Percentiles rank a stretch among this genome's conserved stretches.
phyloP scores from a whole-genome alignment of 345 rosid species.

The Eucalyptus marginata region DNA sequence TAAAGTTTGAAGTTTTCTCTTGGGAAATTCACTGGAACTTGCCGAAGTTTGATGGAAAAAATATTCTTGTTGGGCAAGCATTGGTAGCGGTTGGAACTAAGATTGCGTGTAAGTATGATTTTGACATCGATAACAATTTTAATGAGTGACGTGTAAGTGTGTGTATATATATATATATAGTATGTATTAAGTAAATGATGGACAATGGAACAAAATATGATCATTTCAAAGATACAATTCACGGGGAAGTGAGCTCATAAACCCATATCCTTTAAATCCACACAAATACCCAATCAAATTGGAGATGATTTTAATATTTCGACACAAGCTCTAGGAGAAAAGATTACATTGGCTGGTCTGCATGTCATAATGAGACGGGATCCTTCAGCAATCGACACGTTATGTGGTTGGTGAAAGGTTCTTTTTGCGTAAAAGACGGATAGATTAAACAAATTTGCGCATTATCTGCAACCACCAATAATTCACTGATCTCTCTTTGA shows the following conservation, averaged over 20 bases:
- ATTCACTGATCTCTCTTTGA: not conserved
- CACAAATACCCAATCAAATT: too few species aligned
- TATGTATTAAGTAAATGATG: not conserved
- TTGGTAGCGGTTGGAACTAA: accelerated
- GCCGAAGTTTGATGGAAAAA: too few species aligned
- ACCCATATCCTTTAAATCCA: too few species aligned
- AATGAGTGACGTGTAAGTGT: not conserved
- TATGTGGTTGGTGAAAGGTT: too few species aligned
- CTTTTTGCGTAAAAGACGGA: not conserved
- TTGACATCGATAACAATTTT: not conserved
- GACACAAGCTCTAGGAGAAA: not conserved
- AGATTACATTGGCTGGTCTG: not conserved
- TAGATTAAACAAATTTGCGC: not conserved
- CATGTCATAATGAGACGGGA: not conserved
- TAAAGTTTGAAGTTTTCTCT: too few species aligned
- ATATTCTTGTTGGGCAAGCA: not conserved
- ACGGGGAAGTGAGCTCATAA: too few species aligned
- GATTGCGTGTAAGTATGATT: too few species aligned
- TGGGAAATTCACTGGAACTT: too few species aligned
- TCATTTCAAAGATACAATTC: too few species aligned
- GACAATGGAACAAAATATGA: not conserved
- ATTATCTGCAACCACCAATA: not conserved
- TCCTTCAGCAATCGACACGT: not conserved
- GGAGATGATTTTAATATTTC: not conserved
- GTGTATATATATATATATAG: too few species aligned